phyloP scores from a whole-genome alignment of 2,329 filamentous ascomycete species.

The Penicillium sp. region DNA sequence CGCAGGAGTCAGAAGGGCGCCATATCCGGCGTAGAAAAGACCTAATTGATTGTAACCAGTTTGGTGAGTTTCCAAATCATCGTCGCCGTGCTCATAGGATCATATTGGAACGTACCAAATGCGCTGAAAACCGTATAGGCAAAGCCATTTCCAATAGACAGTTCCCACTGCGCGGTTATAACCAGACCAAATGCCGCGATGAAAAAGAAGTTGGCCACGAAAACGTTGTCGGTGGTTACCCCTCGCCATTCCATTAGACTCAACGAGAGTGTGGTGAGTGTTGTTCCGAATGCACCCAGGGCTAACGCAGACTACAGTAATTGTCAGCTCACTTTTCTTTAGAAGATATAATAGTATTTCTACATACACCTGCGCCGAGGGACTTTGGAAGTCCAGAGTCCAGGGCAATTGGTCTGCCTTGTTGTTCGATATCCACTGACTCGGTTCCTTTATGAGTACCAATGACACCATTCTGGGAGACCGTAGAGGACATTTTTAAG shows the following conservation, averaged over 20 bases:
- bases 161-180: conserved; percentile 57
- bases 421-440: conserved; percentile 17
- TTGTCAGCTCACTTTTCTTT: neutral
- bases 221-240: conserved; percentile 52
- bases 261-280: conserved; percentile 54
- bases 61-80: neutral
- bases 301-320: conserved; percentile 46
- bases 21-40: conserved; percentile 53
- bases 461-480: conserved; percentile 5
- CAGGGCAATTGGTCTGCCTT: neutral
- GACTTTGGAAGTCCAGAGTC: conserved; percentile 9
- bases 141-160: conserved; percentile 54
- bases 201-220: conserved; percentile 58
- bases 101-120: conserved; percentile 44
- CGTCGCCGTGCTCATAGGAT: neutral
- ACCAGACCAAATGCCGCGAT: conserved; percentile 53
- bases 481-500: neutral
- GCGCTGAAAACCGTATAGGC: conserved; percentile 56
- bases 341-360: neutral
- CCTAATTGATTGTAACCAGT: conserved; percentile 21
- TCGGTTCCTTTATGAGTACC: conserved; percentile 5
- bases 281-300: conserved; percentile 56
- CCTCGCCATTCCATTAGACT: conserved; percentile 58
- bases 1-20: conserved; percentile 48
- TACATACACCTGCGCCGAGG: conserved; percentile 24